A percentile compares a stretch with the other conserved stretches of the same genome.
phyloP scores from a whole-genome alignment of 2,329 filamentous ascomycete genomes.

The Ilyonectria sp. region DNA sequence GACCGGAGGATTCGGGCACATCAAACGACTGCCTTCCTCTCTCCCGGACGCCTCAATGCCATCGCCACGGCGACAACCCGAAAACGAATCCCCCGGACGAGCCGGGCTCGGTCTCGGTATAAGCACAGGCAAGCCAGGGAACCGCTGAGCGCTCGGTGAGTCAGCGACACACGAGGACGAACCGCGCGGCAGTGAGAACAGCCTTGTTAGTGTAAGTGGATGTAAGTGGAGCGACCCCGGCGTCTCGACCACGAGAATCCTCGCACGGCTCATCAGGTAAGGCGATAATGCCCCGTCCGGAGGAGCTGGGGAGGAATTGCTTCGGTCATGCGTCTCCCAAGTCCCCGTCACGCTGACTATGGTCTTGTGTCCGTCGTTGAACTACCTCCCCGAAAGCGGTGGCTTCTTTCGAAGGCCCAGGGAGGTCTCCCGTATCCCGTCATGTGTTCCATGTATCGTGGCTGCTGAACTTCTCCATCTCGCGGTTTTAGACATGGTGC shows the following conservation, averaged over 20 bases:
- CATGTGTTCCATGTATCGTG: constrained; percentile 7
- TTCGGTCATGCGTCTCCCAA: neutral
- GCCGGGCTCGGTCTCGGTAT: constrained; percentile 14
- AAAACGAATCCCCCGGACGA: constrained; percentile 1
- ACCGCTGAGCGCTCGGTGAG: constrained; percentile 26
- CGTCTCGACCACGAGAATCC: neutral
- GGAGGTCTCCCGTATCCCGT: neutral
- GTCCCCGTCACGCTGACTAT: neutral
- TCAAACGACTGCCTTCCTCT: neutral
- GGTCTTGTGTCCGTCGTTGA: neutral
- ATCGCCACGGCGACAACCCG: constrained; percentile 12
- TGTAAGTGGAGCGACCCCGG: constrained; percentile 8
- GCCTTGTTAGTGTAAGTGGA: constrained; percentile 20
- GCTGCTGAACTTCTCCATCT: neutral
- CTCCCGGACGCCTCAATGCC: constrained; percentile 10
- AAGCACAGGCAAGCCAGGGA: constrained; percentile 14
- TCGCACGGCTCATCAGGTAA: neutral
- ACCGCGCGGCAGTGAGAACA: constrained; percentile 9
- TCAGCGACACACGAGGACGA: constrained; percentile 21
- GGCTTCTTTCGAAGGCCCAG: neutral
- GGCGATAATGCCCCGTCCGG: neutral
- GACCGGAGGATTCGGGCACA: neutral
- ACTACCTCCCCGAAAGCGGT: neutral
- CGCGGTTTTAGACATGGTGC: neutral
- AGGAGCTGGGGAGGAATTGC: neutral